Evolutionary conservation across 352 stramenopile species (phyloP).

Genomic region (Globisporangium viniferum): DNA sequence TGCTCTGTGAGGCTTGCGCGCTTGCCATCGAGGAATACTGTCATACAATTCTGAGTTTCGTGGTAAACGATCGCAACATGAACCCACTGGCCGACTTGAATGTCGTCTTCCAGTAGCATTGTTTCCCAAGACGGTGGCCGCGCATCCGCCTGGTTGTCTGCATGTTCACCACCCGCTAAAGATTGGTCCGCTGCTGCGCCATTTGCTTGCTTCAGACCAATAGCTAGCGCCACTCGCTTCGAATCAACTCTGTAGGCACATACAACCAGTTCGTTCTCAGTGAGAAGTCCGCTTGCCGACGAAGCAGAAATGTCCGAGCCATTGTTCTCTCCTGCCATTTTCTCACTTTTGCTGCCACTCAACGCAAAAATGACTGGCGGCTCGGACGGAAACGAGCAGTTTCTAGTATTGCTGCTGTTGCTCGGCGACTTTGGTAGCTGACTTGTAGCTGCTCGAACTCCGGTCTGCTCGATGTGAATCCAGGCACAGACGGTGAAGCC

Average conservation of each 20-base stretch:
- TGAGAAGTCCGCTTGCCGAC: background rate
- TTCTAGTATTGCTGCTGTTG: background rate
- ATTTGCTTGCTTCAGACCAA: background rate
- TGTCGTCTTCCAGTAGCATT: background rate
- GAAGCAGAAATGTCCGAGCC: background rate
- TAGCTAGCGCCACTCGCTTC: background rate
- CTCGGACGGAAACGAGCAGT: background rate
- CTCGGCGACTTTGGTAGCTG: background rate
- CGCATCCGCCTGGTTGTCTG: background rate
- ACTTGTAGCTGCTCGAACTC: background rate
- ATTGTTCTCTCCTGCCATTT: background rate
- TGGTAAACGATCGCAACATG: slow-evolving; percentile 4
- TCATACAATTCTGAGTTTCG: background rate
- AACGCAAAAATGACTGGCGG: slow-evolving; percentile 10
- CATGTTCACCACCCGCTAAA: no score
- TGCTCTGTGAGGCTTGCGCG: background rate
- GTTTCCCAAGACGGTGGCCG: background rate
- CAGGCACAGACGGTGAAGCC: slow-evolving; percentile 8
- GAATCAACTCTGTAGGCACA: slow-evolving; percentile 1
- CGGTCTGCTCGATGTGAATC: slow-evolving; percentile 16
- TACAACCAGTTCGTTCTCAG: slow-evolving; percentile 1
- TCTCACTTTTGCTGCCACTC: background rate
- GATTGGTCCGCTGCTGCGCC: background rate
- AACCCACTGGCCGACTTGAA: slow-evolving; percentile 4
- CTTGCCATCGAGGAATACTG: slow-evolving; percentile 5